Conservation (phyloP, 2,329 filamentous ascomycete genomes). For the Paracoccidioides brasiliensis region DNA sequence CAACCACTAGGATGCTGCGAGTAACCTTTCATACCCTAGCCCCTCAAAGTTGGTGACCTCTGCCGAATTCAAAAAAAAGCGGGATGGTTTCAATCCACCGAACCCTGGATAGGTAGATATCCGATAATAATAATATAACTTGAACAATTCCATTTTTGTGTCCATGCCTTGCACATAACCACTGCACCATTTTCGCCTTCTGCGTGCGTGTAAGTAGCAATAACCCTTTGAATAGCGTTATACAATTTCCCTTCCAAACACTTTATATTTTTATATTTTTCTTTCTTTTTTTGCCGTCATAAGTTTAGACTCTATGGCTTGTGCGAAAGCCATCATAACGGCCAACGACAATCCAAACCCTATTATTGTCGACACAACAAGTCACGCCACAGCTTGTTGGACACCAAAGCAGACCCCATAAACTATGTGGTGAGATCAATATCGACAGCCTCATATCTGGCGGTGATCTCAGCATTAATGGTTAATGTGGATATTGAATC, state of each 20-base stretch:
- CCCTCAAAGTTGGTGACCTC: background rate
- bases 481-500: background rate
- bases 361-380: background rate
- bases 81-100: background rate
- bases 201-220: background rate
- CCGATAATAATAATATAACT: background rate
- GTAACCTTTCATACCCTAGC: conserved; percentile 5
- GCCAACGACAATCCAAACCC: background rate
- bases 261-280: background rate
- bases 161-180: background rate
- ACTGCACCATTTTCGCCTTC: background rate
- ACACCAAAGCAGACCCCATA: background rate
- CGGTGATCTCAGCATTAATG: background rate
- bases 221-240: background rate
- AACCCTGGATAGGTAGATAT: background rate
- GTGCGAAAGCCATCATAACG: background rate
- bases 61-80: background rate
- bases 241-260: no score
- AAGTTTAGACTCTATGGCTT: background rate
- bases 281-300: background rate
- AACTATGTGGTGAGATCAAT: background rate
- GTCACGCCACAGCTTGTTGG: background rate
- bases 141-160: background rate
- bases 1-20: background rate
- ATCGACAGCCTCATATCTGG: background rate